These are phyloP conservation scores for Cutaneotrichosporon sp. DNA, from an alignment of 1,284 basidiomycete species.

Conservation along the genomic window DNA sequence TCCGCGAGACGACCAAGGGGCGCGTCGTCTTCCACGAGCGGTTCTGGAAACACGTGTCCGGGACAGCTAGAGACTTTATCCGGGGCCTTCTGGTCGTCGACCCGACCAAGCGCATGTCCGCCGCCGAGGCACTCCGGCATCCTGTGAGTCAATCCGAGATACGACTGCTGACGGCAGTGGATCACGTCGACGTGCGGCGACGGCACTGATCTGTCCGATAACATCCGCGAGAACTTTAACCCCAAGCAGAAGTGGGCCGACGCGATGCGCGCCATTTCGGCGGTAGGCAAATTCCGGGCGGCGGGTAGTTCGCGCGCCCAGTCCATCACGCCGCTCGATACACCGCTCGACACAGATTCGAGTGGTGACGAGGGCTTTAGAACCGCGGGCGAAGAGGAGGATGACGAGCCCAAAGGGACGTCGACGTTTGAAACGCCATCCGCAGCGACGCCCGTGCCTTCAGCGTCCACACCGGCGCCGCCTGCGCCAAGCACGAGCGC, in stretches of 20 bases:
- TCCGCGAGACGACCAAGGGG: conserved; percentile 74
- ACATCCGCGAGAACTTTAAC: conserved; percentile 62
- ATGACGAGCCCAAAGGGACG: neutral
- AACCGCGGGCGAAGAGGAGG: conserved; percentile 1
- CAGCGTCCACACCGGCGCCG: no score
- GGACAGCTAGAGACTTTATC: conserved; percentile 59
- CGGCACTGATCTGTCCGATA: conserved; percentile 64
- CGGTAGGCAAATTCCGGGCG: conserved; percentile 7
- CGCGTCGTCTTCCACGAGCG: conserved; percentile 85
- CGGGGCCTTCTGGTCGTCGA: conserved; percentile 66
- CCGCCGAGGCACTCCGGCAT: conserved; percentile 64
- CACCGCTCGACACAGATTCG: neutral
- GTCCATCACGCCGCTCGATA: no score
- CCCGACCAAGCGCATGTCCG: conserved; percentile 66
- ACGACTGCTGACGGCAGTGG: conserved; percentile 25
- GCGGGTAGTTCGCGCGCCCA: neutral
- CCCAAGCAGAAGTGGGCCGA: conserved; percentile 33
- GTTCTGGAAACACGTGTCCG: conserved; percentile 80
- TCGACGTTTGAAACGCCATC: neutral
- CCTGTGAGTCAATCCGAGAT: conserved; percentile 46
- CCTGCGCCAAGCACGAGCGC: no score
- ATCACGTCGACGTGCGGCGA: conserved; percentile 38
- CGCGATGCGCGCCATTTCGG: conserved; percentile 25
- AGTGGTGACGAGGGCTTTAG: conserved; percentile 1
- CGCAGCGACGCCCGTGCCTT: no score